Percentiles rank a stretch among this genome's conserved stretches.
phyloP scores from a whole-genome alignment of 2,329 filamentous ascomycete species.

The Cordyceps farinosa region DNA sequence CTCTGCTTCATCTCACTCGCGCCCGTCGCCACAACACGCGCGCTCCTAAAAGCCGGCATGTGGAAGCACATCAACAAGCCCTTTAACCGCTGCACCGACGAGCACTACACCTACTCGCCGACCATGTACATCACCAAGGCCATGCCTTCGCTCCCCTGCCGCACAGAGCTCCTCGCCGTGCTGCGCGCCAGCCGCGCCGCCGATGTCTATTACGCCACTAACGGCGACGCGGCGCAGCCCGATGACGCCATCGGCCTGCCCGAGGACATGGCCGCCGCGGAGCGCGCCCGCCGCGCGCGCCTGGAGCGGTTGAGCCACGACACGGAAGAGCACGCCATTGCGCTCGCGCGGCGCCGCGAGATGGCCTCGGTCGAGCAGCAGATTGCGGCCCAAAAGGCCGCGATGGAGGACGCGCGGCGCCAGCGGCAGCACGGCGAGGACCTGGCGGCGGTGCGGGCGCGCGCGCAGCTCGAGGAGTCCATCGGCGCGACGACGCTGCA shows the following conservation, averaged over 20 bases:
- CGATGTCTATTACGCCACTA: constrained; percentile 53
- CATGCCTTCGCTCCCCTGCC: constrained; percentile 37
- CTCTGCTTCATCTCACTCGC: constrained; percentile 58
- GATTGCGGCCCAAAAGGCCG: constrained; percentile 46
- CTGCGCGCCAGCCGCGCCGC: constrained; percentile 49
- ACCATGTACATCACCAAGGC: constrained; percentile 58
- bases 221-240: constrained; percentile 50
- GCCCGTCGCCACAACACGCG: constrained; percentile 51
- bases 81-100: constrained; percentile 52
- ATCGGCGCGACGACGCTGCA: constrained; percentile 31
- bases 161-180: constrained; percentile 43
- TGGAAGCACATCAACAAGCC: constrained; percentile 63
- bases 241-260: constrained; percentile 51
- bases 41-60: constrained; percentile 59
- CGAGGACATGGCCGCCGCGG: constrained; percentile 45
- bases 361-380: constrained; percentile 49
- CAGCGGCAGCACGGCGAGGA: constrained; percentile 45
- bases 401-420: constrained; percentile 50
- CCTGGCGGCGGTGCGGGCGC: constrained; percentile 40
- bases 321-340: constrained; percentile 46
- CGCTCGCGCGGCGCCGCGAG: constrained; percentile 48
- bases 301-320: constrained; percentile 44
- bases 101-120: constrained; percentile 57
- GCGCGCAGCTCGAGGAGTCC: constrained; percentile 46
- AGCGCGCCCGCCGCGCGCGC: constrained; percentile 48